phyloP scores from a whole-genome alignment of 495 filamentous ascomycete species.

The Podospora australis region DNA sequence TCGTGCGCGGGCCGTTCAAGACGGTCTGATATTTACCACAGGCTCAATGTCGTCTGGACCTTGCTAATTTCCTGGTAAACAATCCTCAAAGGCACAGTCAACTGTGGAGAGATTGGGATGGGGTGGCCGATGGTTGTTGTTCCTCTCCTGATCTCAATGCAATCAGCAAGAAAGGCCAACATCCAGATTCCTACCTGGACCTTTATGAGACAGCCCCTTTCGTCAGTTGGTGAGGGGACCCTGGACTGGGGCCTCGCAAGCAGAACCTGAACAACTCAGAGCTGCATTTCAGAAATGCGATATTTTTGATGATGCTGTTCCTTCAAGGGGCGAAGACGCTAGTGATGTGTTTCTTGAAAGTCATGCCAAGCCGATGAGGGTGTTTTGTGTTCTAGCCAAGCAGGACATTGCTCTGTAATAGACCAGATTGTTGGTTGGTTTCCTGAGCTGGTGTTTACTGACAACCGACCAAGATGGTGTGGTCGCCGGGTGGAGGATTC shows the following conservation, averaged over 20 bases:
- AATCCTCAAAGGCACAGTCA: not conserved
- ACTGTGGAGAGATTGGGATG: not conserved
- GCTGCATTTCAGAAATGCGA: not conserved
- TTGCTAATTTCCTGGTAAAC: not conserved
- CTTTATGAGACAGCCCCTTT: slow-evolving; percentile 4
- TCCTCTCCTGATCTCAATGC: too few species aligned
- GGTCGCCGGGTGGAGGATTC: too few species aligned
- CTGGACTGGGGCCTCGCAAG: not conserved
- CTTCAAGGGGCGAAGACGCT: slow-evolving; percentile 11
- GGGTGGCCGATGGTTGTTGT: too few species aligned
- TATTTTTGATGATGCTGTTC: slow-evolving; percentile 1
- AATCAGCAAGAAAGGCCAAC: too few species aligned
- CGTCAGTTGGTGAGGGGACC: not conserved
- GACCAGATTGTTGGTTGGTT: too few species aligned
- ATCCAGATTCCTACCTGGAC: not conserved
- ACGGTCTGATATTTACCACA: slow-evolving; percentile 5
- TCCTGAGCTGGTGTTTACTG: too few species aligned
- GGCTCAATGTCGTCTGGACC: slow-evolving; percentile 5
- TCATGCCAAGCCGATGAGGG: slow-evolving; percentile 8
- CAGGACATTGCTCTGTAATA: too few species aligned
- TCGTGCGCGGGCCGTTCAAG: not conserved
- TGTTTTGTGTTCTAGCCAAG: too few species aligned
- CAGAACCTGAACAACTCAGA: not conserved
- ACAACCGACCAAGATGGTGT: too few species aligned
- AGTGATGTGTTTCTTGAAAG: not conserved